These are phyloP conservation scores for Tubosaeta sp. DNA, from an alignment of 768 basidiomycete genomes.

Conservation along the genomic window DNA sequence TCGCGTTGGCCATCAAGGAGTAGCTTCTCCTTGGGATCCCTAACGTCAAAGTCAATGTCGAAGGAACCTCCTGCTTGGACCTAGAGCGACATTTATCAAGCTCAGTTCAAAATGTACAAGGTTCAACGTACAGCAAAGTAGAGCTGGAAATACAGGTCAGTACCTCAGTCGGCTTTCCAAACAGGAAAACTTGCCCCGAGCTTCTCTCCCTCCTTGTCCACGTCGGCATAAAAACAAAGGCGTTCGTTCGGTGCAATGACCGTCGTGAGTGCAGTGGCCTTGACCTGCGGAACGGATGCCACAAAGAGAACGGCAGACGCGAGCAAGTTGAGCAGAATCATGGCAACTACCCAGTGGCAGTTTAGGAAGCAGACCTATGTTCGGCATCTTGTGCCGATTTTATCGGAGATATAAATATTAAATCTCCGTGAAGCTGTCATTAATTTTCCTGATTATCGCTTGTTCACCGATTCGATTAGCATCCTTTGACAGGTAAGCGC, in stretches of 20 bases:
- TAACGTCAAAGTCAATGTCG: slow-evolving; percentile 92
- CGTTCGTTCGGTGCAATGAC: slow-evolving; percentile 73
- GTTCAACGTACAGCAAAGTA: slow-evolving; percentile 81
- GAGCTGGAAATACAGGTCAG: slow-evolving; percentile 50
- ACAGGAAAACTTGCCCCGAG: slow-evolving; percentile 59
- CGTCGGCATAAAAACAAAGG: slow-evolving; percentile 92
- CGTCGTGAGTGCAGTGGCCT: slow-evolving; percentile 74
- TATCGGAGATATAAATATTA: slow-evolving; percentile 13
- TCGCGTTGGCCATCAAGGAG: slow-evolving; percentile 86
- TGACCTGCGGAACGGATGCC: slow-evolving; percentile 31
- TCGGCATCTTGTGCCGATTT: slow-evolving; percentile 24
- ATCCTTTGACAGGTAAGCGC: slow-evolving; percentile 16
- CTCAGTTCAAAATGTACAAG: neutral
- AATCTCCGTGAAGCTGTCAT: slow-evolving; percentile 8
- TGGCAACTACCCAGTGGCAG: slow-evolving; percentile 6
- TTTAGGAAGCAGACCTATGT: neutral
- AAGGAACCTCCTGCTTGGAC: slow-evolving; percentile 97
- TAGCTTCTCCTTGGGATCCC: slow-evolving; percentile 84
- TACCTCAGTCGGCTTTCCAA: neutral
- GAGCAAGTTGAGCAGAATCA: slow-evolving; percentile 23
- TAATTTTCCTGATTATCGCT: neutral
- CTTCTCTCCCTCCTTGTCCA: slow-evolving; percentile 93
- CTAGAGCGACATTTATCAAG: slow-evolving; percentile 32
- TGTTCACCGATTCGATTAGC: neutral
- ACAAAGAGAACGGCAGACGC: slow-evolving; percentile 25